These are phyloP conservation scores for Cryptococcus sp. DNA, from an alignment of 1,284 basidiomycete species.

Conservation along the genomic window DNA sequence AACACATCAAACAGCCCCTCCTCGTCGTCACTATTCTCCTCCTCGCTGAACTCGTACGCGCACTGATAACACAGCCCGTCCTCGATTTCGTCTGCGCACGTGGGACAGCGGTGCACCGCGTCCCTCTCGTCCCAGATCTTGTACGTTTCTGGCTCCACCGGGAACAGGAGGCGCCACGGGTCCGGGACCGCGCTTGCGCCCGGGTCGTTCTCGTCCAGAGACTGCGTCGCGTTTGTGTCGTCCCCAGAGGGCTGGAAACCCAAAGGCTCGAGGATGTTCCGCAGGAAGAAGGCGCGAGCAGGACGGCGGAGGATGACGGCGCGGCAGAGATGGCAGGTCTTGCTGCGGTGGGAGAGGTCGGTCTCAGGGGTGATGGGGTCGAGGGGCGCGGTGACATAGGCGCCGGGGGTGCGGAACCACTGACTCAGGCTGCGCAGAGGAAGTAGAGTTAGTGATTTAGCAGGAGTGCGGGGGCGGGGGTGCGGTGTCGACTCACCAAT, in stretches of 20 bases:
- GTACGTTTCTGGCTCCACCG: constrained; percentile 26
- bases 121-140: constrained; percentile 30
- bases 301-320: constrained; percentile 38
- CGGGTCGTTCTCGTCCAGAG: constrained; percentile 6
- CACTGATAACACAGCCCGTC: constrained; percentile 33
- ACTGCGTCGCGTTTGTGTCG: constrained; percentile 13
- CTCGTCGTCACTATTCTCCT: background rate
- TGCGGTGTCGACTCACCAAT: constrained; percentile 31
- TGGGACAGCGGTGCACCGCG: constrained; percentile 33
- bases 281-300: constrained; percentile 35
- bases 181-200: constrained; percentile 13
- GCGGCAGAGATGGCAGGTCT: constrained; percentile 47
- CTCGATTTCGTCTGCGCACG: constrained; percentile 37
- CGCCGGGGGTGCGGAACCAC: constrained; percentile 45
- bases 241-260: constrained; percentile 17
- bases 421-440: constrained; percentile 24
- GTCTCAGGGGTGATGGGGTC: constrained; percentile 16
- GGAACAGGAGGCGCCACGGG: constrained; percentile 36
- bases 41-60: constrained; percentile 28
- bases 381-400: constrained; percentile 26
- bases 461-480: background rate
- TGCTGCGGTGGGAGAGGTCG: constrained; percentile 38
- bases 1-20: background rate
- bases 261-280: constrained; percentile 35
- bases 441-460: constrained; percentile 4